A percentile compares a stretch with the other conserved stretches of the same genome.
These are phyloP conservation scores for Rhodotorula taiwanensis DNA, from an alignment of 768 basidiomycete genomes.

Conservation along the genomic window DNA sequence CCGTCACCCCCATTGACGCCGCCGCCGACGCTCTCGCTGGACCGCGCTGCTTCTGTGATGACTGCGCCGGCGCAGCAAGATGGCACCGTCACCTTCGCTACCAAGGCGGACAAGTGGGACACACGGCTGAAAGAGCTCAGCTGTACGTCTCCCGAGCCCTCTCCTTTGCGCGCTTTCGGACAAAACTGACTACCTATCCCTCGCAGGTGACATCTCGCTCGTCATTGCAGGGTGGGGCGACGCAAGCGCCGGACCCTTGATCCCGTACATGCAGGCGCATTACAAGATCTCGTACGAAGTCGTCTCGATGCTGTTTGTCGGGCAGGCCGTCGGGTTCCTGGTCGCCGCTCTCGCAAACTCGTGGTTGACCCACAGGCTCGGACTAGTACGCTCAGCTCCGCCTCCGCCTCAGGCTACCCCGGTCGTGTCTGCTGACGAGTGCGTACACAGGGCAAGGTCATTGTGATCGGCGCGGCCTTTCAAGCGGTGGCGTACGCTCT, in stretches of 20 bases:
- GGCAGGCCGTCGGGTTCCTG: constrained; percentile 30
- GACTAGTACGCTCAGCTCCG: constrained; percentile 14
- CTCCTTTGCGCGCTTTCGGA: background rate
- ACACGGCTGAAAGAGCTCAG: background rate
- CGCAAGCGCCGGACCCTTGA: constrained; percentile 5
- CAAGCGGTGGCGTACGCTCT: constrained; percentile 26
- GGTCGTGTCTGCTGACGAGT: background rate
- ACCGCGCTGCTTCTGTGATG: too few species aligned
- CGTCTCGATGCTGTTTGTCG: constrained; percentile 29
- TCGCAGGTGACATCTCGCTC: constrained; percentile 3
- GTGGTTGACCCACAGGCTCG: background rate
- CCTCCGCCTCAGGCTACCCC: too few species aligned
- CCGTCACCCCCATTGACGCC: too few species aligned
- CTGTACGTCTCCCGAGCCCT: background rate
- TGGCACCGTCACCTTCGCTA: background rate
- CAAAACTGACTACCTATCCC: background rate
- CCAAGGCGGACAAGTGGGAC: background rate
- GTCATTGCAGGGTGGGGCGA: constrained; percentile 29
- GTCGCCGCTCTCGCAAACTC: background rate
- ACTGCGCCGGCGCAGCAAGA: too few species aligned
- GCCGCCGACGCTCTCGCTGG: too few species aligned
- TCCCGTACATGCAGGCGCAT: constrained; percentile 28
- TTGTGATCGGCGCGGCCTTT: constrained; percentile 6
- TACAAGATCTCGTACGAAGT: constrained; percentile 22
- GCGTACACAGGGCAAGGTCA: constrained; percentile 15